These are phyloP conservation scores for Volvox carteri DNA, from an alignment of 163 green algal genomes.

Conservation along the genomic window DNA sequence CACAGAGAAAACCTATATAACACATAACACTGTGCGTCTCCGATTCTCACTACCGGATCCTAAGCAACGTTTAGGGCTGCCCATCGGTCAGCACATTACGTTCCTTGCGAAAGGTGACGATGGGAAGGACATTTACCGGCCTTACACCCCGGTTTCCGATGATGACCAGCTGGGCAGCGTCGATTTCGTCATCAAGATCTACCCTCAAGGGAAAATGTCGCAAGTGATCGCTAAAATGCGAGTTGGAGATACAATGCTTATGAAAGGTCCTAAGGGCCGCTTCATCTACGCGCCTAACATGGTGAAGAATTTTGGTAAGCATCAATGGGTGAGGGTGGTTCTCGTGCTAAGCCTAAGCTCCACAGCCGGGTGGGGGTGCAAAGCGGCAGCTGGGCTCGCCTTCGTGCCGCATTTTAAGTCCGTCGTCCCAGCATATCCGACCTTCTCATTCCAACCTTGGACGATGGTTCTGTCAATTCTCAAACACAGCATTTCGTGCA, in stretches of 20 bases:
- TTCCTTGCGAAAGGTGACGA: slow-evolving; percentile 78
- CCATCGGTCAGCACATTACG: slow-evolving; percentile 90
- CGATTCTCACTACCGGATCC: slow-evolving; percentile 81
- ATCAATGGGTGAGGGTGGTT: neutral
- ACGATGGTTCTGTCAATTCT: too few species aligned
- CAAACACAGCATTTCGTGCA: too few species aligned
- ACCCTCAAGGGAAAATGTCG: slow-evolving; percentile 77
- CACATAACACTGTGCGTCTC: slow-evolving; percentile 88
- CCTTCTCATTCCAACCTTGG: too few species aligned
- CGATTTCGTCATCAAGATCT: slow-evolving; percentile 99
- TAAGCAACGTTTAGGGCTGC: slow-evolving; percentile 82
- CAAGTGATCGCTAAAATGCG: slow-evolving; percentile 88
- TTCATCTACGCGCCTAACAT: slow-evolving; percentile 85
- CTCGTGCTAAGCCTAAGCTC: too few species aligned
- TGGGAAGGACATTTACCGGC: slow-evolving; percentile 77
- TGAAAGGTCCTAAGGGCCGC: slow-evolving; percentile 90
- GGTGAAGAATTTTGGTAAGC: slow-evolving; percentile 70
- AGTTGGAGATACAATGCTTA: slow-evolving; percentile 89
- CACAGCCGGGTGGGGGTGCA: too few species aligned
- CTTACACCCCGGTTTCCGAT: slow-evolving; percentile 91
- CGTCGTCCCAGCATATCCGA: too few species aligned
- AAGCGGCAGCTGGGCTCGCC: too few species aligned
- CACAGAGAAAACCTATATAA: slow-evolving; percentile 67
- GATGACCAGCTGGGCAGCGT: slow-evolving; percentile 85
- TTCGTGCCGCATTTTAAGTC: too few species aligned